Conservation (phyloP, 2,329 filamentous ascomycete genomes). For the Colletotrichum acutatum region DNA sequence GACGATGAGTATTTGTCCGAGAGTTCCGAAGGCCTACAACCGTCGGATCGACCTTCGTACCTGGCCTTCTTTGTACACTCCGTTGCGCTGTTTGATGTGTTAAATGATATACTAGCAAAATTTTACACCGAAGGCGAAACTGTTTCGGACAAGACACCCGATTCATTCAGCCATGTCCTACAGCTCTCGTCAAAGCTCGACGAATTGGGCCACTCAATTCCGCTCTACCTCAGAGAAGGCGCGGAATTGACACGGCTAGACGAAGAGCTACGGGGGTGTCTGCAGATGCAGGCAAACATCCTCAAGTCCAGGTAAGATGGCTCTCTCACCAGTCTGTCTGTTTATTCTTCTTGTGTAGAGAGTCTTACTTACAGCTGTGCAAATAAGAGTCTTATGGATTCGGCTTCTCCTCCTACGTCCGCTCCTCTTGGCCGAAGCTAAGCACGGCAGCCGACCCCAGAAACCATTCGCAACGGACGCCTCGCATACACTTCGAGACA, state of each 20-base stretch:
- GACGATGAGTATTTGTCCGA: constrained; percentile 44
- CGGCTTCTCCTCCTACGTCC: not conserved
- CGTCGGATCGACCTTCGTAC: constrained; percentile 35
- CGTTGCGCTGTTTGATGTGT: constrained; percentile 34
- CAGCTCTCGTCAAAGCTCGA: constrained; percentile 3
- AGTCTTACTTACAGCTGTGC: not conserved
- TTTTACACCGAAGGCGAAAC: constrained; percentile 4
- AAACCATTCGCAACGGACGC: not conserved
- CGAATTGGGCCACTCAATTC: not conserved
- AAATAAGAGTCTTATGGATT: constrained; percentile 4
- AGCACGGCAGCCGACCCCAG: not conserved
- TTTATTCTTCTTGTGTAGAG: too few relatives aligned
- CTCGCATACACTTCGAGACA: not conserved
- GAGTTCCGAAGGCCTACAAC: constrained; percentile 39
- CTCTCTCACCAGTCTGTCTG: not conserved
- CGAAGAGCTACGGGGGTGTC: not conserved
- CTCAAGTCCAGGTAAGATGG: not conserved
- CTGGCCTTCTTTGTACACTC: constrained; percentile 40
- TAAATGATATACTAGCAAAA: not conserved
- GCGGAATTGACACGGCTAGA: not conserved
- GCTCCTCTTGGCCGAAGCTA: not conserved
- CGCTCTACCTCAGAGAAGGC: not conserved
- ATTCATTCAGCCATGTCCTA: not conserved
- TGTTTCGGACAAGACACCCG: not conserved
- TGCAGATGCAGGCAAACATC: constrained; percentile 22